Percentiles rank a stretch among this genome's conserved stretches.
phyloP scores from a whole-genome alignment of 331 rosid species.

The Acacia concinna region DNA sequence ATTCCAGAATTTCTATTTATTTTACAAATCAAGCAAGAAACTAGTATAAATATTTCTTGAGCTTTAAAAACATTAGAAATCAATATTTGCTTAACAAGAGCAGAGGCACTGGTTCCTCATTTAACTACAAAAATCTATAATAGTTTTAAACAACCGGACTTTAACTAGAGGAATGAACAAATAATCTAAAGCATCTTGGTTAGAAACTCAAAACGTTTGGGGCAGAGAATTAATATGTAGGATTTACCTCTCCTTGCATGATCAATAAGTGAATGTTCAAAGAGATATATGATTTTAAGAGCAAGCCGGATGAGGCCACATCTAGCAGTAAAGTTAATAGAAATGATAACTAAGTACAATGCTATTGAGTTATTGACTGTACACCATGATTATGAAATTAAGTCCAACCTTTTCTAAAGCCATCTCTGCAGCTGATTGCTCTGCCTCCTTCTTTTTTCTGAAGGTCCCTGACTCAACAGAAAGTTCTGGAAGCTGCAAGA shows the following conservation, averaged over 20 bases:
- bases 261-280: constrained; percentile 1
- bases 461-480: constrained; percentile 62
- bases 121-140: not conserved
- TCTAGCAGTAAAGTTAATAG: not conserved
- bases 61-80: not conserved
- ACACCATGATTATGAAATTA: constrained; percentile 20
- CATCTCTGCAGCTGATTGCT: constrained; percentile 86
- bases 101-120: not conserved
- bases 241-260: constrained; percentile 18
- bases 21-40: not conserved
- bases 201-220: not conserved
- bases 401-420: constrained; percentile 76
- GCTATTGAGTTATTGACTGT: not conserved
- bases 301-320: constrained; percentile 2
- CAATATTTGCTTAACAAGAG: not conserved
- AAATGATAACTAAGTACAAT: not conserved
- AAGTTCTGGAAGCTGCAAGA: constrained; percentile 79
- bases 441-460: constrained; percentile 91
- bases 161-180: not conserved
- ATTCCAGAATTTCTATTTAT: not conserved
- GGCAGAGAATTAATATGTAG: not conserved
- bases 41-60: not conserved
- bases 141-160: not conserved
- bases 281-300: not conserved
- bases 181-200: not conserved